Percentiles rank a stretch among this genome's conserved stretches.
These are phyloP conservation scores for Thraustochytrium striatum DNA, from an alignment of 352 stramenopile genomes.

Conservation along the genomic window DNA sequence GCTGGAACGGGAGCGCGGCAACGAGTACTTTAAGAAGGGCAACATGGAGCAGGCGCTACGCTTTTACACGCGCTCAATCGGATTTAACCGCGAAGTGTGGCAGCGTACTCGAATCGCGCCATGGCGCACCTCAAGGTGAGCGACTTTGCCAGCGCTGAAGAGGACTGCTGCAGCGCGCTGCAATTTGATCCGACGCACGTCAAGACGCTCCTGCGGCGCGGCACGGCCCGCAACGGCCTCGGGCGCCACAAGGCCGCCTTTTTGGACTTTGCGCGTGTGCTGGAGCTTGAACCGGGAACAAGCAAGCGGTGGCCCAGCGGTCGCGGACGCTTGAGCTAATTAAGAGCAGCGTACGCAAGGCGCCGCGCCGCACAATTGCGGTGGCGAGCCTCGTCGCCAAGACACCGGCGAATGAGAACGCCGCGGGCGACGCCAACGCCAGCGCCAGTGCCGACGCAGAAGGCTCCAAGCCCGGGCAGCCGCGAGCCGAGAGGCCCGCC, in stretches of 20 bases:
- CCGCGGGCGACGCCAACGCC: too few relatives aligned
- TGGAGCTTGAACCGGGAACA: conserved; percentile 35
- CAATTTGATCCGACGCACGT: conserved; percentile 56
- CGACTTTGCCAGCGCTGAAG: conserved; percentile 55
- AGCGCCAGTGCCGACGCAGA: too few relatives aligned
- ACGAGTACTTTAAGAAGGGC: conserved; percentile 56
- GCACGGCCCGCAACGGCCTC: conserved; percentile 55
- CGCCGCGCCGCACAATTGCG: background rate
- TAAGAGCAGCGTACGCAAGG: background rate
- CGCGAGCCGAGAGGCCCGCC: too few relatives aligned
- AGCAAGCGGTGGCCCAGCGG: conserved; percentile 17
- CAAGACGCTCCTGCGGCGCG: conserved; percentile 58
- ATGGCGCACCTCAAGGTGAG: conserved; percentile 62
- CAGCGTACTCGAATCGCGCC: conserved; percentile 59
- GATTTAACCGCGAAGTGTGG: conserved; percentile 52
- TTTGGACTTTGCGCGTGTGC: conserved; percentile 55
- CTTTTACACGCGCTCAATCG: conserved; percentile 59
- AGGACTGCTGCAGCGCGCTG: conserved; percentile 56
- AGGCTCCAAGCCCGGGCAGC: too few relatives aligned
- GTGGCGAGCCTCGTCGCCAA: too few relatives aligned
- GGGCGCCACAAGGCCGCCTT: conserved; percentile 58
- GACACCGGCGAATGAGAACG: too few relatives aligned
- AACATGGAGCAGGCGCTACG: conserved; percentile 57
- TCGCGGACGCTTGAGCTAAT: conserved; percentile 22
- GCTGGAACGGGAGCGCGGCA: conserved; percentile 56